A percentile compares a stretch with the other conserved stretches of the same genome.
These are phyloP conservation scores for Brettanomyces naardenensis DNA, from an alignment of 805 yeast species.

Conservation along the genomic window DNA sequence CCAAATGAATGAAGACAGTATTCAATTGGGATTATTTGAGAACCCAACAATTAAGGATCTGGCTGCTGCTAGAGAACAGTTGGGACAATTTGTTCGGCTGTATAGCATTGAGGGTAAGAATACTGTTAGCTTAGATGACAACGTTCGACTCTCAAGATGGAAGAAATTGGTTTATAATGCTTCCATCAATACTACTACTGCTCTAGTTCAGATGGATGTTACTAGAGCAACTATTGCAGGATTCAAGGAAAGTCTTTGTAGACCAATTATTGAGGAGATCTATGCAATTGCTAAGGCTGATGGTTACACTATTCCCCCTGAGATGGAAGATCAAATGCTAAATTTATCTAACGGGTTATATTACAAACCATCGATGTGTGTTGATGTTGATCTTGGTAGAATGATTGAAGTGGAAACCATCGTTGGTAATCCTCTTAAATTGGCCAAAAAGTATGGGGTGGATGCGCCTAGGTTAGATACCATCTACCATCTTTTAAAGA, in stretches of 20 bases:
- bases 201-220: constrained; percentile 28
- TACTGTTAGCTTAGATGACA: constrained; percentile 19
- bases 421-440: constrained; percentile 29
- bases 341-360: constrained; percentile 29
- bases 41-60: constrained; percentile 18
- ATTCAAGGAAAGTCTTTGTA: constrained; percentile 16
- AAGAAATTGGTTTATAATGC: constrained; percentile 37
- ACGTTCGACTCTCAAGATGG: constrained; percentile 32
- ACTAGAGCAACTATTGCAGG: constrained; percentile 24
- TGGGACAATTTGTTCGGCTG: constrained; percentile 20
- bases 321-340: constrained; percentile 26
- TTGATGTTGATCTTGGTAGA: constrained; percentile 31
- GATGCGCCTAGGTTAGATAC: constrained; percentile 48
- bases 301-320: constrained; percentile 30
- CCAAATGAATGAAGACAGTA: constrained; percentile 26
- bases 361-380: constrained; percentile 38
- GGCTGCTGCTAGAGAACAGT: constrained; percentile 14
- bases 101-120: constrained; percentile 21
- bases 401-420: constrained; percentile 35
- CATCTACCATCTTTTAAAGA: constrained; percentile 47
- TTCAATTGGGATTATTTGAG: constrained; percentile 26
- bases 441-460: constrained; percentile 32
- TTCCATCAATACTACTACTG: constrained; percentile 33
- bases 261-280: constrained; percentile 38
- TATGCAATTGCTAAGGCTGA: constrained; percentile 37